These are phyloP conservation scores for Daedaleopsis sinensis DNA, from an alignment of 768 basidiomycete genomes.

Conservation along the genomic window DNA sequence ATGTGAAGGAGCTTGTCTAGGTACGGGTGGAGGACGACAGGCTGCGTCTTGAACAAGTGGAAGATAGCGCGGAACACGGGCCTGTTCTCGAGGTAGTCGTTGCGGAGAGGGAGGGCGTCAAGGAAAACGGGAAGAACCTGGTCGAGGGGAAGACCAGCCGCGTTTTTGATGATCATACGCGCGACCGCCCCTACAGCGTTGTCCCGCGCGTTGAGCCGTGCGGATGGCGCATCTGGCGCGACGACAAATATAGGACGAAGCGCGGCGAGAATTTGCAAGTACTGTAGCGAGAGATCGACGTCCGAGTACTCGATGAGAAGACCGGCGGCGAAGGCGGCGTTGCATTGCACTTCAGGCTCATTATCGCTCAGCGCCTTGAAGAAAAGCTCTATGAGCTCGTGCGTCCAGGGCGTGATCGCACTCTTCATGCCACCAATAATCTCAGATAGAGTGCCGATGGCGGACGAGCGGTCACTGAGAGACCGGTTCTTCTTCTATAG, in stretches of 20 bases:
- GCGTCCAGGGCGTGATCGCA: constrained; percentile 83
- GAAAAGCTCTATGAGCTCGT: constrained; percentile 81
- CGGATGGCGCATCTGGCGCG: constrained; percentile 58
- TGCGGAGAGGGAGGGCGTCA: constrained; percentile 79
- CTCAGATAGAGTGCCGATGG: constrained; percentile 93
- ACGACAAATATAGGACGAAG: constrained; percentile 83
- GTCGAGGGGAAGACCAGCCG: constrained; percentile 80
- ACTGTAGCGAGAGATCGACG: constrained; percentile 81
- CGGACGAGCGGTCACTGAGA: constrained; percentile 87
- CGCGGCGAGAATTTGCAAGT: constrained; percentile 72
- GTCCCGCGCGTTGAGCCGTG: constrained; percentile 85
- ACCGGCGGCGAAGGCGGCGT: constrained; percentile 93
- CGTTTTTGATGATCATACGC: constrained; percentile 83
- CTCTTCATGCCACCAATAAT: constrained; percentile 91
- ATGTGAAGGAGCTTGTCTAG: constrained; percentile 79
- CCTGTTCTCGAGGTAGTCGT: constrained; percentile 89
- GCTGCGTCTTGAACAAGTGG: constrained; percentile 80
- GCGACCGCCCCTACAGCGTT: constrained; percentile 96
- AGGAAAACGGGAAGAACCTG: constrained; percentile 89
- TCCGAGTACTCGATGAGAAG: constrained; percentile 88
- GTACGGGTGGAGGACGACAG: constrained; percentile 68
- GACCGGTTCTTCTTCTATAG: constrained; percentile 82
- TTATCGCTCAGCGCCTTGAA: constrained; percentile 79
- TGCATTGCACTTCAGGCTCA: constrained; percentile 94
- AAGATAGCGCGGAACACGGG: constrained; percentile 90